Conservation (phyloP, 1,284 basidiomycete species). For the Pterulicium gracile region DNA sequence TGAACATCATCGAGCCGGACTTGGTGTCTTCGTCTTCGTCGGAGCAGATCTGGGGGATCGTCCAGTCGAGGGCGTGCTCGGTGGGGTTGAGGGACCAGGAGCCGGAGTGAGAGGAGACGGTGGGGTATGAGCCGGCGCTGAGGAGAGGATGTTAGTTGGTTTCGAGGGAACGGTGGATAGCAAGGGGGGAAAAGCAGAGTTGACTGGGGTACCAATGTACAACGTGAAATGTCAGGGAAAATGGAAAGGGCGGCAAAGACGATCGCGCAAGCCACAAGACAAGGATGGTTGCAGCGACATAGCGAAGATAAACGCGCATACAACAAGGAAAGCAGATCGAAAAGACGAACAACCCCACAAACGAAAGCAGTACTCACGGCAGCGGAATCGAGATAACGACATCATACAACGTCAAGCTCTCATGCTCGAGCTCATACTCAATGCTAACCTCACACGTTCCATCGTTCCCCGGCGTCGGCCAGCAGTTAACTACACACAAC, state of each 20-base stretch:
- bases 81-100: constrained; percentile 76
- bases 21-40: constrained; percentile 37
- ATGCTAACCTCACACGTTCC: constrained; percentile 90
- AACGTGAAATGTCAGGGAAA: too few species aligned
- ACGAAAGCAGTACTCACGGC: constrained; percentile 51
- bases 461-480: constrained; percentile 88
- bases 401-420: constrained; percentile 71
- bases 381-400: constrained; percentile 88
- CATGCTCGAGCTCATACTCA: constrained; percentile 93
- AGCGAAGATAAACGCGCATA: too few species aligned
- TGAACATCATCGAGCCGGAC: constrained; percentile 83
- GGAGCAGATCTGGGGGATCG: constrained; percentile 50
- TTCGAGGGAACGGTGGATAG: too few species aligned
- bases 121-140: constrained; percentile 77
- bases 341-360: too few species aligned
- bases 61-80: constrained; percentile 80
- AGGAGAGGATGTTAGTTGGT: too few species aligned
- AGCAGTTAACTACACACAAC: constrained; percentile 71
- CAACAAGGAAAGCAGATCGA: too few species aligned
- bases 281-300: too few species aligned
- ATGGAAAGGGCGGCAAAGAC: too few species aligned
- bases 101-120: constrained; percentile 68
- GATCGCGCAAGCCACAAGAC: too few species aligned
- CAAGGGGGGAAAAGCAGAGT: too few species aligned
- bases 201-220: too few species aligned